Base-by-base conservation (phyloP, 2,329 filamentous ascomycete genomes). In the Saccharata proteae region DNA sequence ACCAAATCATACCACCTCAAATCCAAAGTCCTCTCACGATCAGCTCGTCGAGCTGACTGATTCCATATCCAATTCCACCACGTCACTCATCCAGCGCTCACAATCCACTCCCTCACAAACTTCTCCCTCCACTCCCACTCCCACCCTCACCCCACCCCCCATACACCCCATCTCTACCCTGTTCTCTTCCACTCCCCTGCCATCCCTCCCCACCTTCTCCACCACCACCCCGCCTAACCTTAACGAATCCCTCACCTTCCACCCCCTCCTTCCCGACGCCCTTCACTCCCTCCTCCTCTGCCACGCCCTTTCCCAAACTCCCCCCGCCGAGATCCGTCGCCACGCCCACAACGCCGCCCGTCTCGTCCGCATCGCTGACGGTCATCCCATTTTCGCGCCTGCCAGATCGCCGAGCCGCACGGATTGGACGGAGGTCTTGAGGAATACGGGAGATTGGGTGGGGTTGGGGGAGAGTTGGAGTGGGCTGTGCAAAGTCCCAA, bases 271-370 rank as follows among this genome's bases (percentile, higher is more conserved):
- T 8, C 74, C 74, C 5, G 83, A 92, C 41, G 79, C 79, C 1
- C 67, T 92, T 1, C 82, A 92, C 52, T 77, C 75, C 4, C 57
- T 90, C 2, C 71, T 92, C 6, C 69, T 92, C 23, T 80, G 77
- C 42, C 83, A 92, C 53, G 71, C 71, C n/a, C 70, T 92, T 7
- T 58, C 82, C 6, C 82, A 88, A 53, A 92, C 83, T 0, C 80
- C 81, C 0, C 54, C 71, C 8, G 83, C 80, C 43, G 82, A 90
- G 51, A 69, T 86, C 19, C 71, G 76, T 29, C 79, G 82, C 20
- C 81, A 90, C 49, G 80, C 81, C 0, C 69, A 84, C 59, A 90
- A 86, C 69, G 82, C 79, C 4, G 80, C 82, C 11, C 74, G 82
- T 4, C 65, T 90, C 2, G 68, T 73, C 4, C 70, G 81, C 13